Evolutionary conservation across 192 early-diverging fungal species (phyloP), one percentile per base, ranked within the genome.

Genomic region (Coemansia umbellata): DNA sequence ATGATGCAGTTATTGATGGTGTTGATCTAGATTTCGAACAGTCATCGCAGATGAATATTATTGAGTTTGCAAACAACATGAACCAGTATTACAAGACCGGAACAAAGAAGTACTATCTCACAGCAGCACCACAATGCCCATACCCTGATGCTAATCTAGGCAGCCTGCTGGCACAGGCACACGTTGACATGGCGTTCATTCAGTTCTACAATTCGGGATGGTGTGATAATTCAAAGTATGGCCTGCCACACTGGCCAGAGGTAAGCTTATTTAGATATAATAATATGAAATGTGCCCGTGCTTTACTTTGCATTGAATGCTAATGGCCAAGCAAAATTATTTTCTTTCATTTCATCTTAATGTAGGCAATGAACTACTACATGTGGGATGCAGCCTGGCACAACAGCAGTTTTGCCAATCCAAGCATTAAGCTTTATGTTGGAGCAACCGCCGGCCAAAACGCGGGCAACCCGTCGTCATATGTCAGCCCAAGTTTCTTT

Each of bases 191-290:
- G 83, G 68, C 88, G 3, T 86, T 82, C 56, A 81, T 90, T 6
- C 88, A 90, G 66, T 90, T 87, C 31, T 90, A 90, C 75, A 90
- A 90, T 72, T 84, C 84, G 54, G 80, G 80, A 8, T 86, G 84
- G 66, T 79, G 80, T 32, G 74, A 80, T 27, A 70, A 79, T 30
- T 74, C 71, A 17, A 74, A 74, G 27, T 74, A 59, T 22, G 71
- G 71, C 1, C 43, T 84, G 42, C 69, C 59, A 9, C 56, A 31
- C 23, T 68, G 60, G 63, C 61, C 76, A 58, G 63, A 73, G 58
- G 69, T 59, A 71, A 45, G 60, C 58, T 28, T 1, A 5, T 2
- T 5, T n/a, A n/a, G n/a, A n/a, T n/a, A n/a, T n/a, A n/a, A n/a
- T n/a, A n/a, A n/a, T n/a, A n/a, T n/a, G n/a, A n/a, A n/a, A n/a